Conservation (phyloP, 2,329 filamentous ascomycete species). For the Dothistroma septosporum region DNA sequence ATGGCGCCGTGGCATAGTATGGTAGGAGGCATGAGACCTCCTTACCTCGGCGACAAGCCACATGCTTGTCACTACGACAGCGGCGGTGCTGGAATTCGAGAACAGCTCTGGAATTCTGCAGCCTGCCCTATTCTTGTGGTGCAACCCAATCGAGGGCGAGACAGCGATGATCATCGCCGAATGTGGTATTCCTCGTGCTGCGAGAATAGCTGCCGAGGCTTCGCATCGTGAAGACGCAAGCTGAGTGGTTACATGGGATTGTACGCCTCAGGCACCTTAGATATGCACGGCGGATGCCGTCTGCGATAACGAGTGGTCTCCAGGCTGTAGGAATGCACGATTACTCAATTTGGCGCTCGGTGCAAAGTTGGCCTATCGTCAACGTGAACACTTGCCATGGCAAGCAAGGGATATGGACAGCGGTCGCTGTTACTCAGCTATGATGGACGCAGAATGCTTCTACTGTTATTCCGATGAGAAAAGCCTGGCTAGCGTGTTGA, state of each 20-base stretch:
- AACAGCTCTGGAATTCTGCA: background rate
- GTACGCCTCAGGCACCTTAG: background rate
- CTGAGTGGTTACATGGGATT: background rate
- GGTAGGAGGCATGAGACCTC: background rate
- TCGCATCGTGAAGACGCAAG: background rate
- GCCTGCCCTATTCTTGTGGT: conserved; percentile 1
- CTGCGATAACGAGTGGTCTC: background rate
- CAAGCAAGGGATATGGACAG: too few species aligned
- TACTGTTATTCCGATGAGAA: too few species aligned
- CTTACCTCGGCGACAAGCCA: conserved; percentile 1
- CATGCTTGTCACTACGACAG: background rate
- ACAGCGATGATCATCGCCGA: background rate
- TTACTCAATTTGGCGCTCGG: too few species aligned
- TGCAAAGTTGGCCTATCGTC: too few species aligned
- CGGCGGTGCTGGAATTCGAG: background rate
- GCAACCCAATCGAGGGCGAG: background rate
- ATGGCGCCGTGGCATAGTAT: background rate
- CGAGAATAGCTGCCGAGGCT: background rate
- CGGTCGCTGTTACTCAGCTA: too few species aligned
- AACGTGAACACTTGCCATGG: too few species aligned
- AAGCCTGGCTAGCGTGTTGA: too few species aligned
- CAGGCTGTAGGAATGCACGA: too few species aligned
- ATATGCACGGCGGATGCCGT: background rate
- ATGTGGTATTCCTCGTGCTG: background rate
- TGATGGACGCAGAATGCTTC: too few species aligned